Base-by-base conservation (phyloP, 1,139 yeast genomes). In the Zygoascus hellenicus region DNA sequence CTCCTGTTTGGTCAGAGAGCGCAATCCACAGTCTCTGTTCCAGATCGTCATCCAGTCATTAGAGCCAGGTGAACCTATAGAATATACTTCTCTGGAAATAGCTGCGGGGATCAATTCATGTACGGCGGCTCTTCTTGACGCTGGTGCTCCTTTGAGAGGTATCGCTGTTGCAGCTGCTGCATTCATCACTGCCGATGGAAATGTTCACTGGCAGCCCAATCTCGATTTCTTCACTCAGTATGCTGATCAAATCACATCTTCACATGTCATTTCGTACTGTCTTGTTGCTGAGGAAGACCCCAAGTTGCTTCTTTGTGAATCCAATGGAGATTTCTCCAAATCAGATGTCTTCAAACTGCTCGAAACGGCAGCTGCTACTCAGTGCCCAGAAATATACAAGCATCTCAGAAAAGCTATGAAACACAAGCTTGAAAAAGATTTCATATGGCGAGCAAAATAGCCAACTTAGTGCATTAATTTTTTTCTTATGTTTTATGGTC, bases 41-140 rank as follows among this genome's bases (percentile, higher is more conserved):
- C 97, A 89, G 61, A 74, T 92, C 2, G 92, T 86, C 26, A 80
- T 86, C n/a, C 98, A 92, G 64, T 73, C 89, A 44, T 66, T 88
- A 44, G 79, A 83, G 48, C 65, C 80, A 22, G 85, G 84, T 47
- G 79, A 75, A 48, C 66, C 68, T 11, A 30, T 43, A 4, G 33
- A 46, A 3, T 51, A 51, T 51, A 59, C 52, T 29, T 51, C 53
- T 7, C 55, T 77, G 49, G 95, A 88, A 60, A 67, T 88, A 39
- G 75, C 81, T 39, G 80, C 84, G 1, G 81, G 86, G 13, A 72
- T 90, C 41, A 90, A 90, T 62, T 80, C 89, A 9, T 69, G 82
- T 4, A 80, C 73, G 52, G 67, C 85, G 55, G 95, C 96, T 0
- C 71, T 90, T 43, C 62, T 88, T 1, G 92, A 88, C 63, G 86